phyloP scores from a whole-genome alignment of 1,139 yeast genomes.

The Lodderomyces beijingensis region DNA sequence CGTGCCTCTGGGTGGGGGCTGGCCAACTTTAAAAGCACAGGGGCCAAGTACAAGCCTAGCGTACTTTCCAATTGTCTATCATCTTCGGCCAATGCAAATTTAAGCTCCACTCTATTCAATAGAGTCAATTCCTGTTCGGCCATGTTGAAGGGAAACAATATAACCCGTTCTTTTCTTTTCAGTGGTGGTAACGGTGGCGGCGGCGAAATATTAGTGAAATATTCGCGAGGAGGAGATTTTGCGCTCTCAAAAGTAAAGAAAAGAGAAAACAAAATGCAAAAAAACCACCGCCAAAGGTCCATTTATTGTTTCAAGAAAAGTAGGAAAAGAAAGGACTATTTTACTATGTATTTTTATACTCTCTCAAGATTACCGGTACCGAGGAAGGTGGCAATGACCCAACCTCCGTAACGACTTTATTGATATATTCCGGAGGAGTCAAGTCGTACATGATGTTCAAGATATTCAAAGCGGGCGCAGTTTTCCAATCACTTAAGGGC shows the following conservation, averaged over 20 bases:
- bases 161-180: slow-evolving; percentile 1
- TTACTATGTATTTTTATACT: slow-evolving; percentile 63
- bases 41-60: slow-evolving; percentile 64
- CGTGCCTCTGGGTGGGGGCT: slow-evolving; percentile 71
- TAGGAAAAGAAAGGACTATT: not conserved
- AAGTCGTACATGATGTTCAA: slow-evolving; percentile 88
- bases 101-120: slow-evolving; percentile 74
- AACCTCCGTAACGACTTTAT: slow-evolving; percentile 91
- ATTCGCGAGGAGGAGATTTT: too few relatives aligned
- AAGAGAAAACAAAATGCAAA: not conserved
- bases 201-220: not conserved
- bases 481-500: slow-evolving; percentile 63
- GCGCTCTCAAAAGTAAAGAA: slow-evolving; percentile 3
- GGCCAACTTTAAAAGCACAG: slow-evolving; percentile 71
- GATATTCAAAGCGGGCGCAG: slow-evolving; percentile 59
- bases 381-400: slow-evolving; percentile 97
- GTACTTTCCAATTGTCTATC: slow-evolving; percentile 62
- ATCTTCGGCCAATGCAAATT: slow-evolving; percentile 72
- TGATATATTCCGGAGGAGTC: slow-evolving; percentile 90
- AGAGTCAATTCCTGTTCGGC: slow-evolving; percentile 53
- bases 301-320: too few relatives aligned
- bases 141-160: too few relatives aligned
- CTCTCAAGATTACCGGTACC: slow-evolving; percentile 93
- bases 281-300: too few relatives aligned
- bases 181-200: not conserved